Percentiles rank a stretch among this genome's conserved stretches.
Conservation (phyloP, 2,329 filamentous ascomycete species). For the Xylariales sp. region DNA sequence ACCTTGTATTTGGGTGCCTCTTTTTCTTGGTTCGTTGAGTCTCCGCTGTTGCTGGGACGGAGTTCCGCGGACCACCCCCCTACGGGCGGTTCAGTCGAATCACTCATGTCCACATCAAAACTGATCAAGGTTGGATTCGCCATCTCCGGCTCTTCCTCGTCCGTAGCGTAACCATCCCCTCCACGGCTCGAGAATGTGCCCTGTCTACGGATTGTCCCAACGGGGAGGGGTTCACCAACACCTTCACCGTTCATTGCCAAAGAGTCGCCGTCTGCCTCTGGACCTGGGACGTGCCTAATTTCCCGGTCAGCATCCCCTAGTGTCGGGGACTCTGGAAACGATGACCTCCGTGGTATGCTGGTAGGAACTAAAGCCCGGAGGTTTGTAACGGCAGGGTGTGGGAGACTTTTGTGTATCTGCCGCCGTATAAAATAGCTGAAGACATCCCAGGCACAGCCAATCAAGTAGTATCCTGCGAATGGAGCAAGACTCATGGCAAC, state of each 20-base stretch:
- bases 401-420: constrained; percentile 55
- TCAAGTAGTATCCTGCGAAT: constrained; percentile 59
- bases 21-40: constrained; percentile 49
- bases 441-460: constrained; percentile 53
- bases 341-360: constrained; percentile 37
- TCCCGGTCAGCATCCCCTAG: constrained; percentile 49
- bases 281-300: constrained; percentile 44
- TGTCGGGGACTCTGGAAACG: constrained; percentile 49
- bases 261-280: constrained; percentile 42
- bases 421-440: constrained; percentile 54
- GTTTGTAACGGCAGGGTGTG: constrained; percentile 43
- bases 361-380: constrained; percentile 23
- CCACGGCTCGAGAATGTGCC: constrained; percentile 61
- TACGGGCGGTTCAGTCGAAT: constrained; percentile 61
- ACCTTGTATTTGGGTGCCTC: constrained; percentile 56
- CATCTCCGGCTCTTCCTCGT: constrained; percentile 67
- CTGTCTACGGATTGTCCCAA: constrained; percentile 55
- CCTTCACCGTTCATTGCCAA: constrained; percentile 50
- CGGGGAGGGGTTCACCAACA: constrained; percentile 45
- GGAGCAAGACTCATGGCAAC: constrained; percentile 59
- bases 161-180: constrained; percentile 61
- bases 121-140: constrained; percentile 69
- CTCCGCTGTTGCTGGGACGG: constrained; percentile 59
- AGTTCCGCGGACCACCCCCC: constrained; percentile 70
- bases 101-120: constrained; percentile 70